These are phyloP conservation scores for Cercophora samala DNA, from an alignment of 495 filamentous ascomycete genomes.

Conservation along the genomic window DNA sequence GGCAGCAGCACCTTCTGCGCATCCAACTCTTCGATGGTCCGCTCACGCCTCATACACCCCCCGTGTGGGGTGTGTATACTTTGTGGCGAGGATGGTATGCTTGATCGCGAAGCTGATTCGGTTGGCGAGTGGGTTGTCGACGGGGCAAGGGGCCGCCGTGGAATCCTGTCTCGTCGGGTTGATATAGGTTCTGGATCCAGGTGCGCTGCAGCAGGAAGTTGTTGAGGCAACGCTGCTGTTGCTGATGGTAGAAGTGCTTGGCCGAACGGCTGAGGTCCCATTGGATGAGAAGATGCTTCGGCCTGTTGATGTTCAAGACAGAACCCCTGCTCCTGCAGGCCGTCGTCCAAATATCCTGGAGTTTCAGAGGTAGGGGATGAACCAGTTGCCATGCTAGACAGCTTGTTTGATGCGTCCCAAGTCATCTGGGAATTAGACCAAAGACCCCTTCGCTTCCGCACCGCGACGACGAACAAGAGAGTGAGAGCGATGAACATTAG, in stretches of 20 bases:
- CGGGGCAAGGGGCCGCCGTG: background rate
- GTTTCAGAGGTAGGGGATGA: background rate
- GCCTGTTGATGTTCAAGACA: background rate
- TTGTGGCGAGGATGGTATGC: background rate
- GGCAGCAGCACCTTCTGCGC: background rate
- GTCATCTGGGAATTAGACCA: conserved; percentile 18
- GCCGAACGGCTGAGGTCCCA: background rate
- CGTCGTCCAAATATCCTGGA: background rate
- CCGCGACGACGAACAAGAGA: conserved; percentile 18
- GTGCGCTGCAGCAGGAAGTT: background rate
- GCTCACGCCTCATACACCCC: background rate
- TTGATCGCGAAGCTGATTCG: background rate
- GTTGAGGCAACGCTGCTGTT: background rate
- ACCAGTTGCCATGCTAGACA: background rate
- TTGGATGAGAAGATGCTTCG: background rate
- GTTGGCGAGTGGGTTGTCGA: background rate
- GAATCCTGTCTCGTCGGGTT: background rate
- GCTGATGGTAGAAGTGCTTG: background rate
- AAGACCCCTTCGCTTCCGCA: conserved; percentile 19
- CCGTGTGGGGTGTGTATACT: background rate
- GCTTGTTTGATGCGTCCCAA: conserved; percentile 7
- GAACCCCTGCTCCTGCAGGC: background rate
- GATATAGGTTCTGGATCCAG: background rate
- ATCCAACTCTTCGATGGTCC: background rate
- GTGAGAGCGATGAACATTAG: conserved; percentile 22